These are phyloP conservation scores for Vachellia collinsii DNA, from an alignment of 306 rosid genomes.

Conservation along the genomic window DNA sequence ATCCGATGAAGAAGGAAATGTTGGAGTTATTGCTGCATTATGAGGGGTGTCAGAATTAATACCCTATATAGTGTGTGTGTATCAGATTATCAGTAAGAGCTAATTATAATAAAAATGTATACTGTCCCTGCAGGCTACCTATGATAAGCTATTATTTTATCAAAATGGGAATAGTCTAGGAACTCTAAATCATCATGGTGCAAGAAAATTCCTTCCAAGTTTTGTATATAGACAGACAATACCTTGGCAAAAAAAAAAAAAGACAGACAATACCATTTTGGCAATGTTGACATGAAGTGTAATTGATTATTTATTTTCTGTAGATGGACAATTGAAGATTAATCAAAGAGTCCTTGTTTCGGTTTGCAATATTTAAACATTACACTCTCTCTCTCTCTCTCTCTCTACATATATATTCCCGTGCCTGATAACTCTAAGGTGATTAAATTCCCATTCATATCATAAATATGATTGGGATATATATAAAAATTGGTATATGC, in stretches of 20 bases:
- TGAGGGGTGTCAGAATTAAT: not conserved
- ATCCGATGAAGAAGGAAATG: not conserved
- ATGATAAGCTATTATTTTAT: not conserved
- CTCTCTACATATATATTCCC: not conserved
- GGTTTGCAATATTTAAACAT: not conserved
- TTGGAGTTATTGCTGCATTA: not conserved
- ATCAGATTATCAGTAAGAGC: not conserved
- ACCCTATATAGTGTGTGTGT: not conserved
- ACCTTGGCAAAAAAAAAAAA: not conserved
- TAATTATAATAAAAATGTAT: not conserved
- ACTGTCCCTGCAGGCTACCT: not conserved
- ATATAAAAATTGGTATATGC: not conserved
- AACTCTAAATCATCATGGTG: slow-evolving; percentile 1
- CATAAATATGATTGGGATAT: not conserved
- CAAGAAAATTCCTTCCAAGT: not conserved
- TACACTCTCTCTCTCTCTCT: not conserved
- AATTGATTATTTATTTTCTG: not conserved
- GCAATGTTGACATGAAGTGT: not conserved
- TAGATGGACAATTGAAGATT: not conserved
- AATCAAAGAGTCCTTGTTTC: not conserved
- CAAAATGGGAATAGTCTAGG: slow-evolving; percentile 6
- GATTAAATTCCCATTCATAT: not conserved
- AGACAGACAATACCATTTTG: not conserved
- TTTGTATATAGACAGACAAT: not conserved
- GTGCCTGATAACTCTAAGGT: not conserved